Evolutionary conservation across 768 basidiomycete genomes (phyloP), one percentile per base, ranked within the genome.

Genomic region (Cyathus striatus): DNA sequence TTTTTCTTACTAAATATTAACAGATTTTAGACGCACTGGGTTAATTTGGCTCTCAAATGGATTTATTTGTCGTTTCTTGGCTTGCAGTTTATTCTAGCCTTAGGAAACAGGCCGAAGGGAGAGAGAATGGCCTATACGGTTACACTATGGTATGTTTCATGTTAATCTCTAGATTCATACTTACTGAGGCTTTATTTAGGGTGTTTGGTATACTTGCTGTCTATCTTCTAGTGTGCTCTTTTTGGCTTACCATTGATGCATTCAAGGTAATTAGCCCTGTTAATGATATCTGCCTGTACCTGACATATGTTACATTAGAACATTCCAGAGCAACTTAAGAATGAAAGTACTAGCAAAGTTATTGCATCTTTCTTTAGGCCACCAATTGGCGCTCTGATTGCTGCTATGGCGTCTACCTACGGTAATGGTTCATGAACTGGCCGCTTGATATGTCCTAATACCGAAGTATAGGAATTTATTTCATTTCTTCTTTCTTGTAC

Each of bases 381-480:
- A 13, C 83, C 90, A 1, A 78, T 88, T 38, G 89, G 88, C 44
- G 75, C 88, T 18, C 62, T 94, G 44, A 81, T 93, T 37, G 92
- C 89, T 21, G 92, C 92, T 6, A 81, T 93, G 70, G 64, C 88
- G 43, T 90, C 90, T 3, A 94, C 91, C 2, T 90, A 90, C 53
- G 94, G 90, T 77, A 55, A 51, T n/a, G n/a, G n/a, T n/a, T n/a
- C n/a, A n/a, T n/a, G n/a, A n/a, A n/a, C n/a, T n/a, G n/a, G n/a
- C n/a, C n/a, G n/a, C n/a, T n/a, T n/a, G n/a, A n/a, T n/a, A n/a
- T n/a, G n/a, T n/a, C n/a, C n/a, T n/a, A n/a, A n/a, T n/a, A n/a
- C n/a, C n/a, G n/a, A 36, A 26, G 23, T 20, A 22, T 42, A 80
- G 79, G 81, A 34, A 90, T 93, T 46, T 94, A 93, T 69, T 72